Percentiles rank a stretch among this genome's conserved stretches.
phyloP scores from a whole-genome alignment of 208 protist genomes.

The Wallacemonas sp. region DNA sequence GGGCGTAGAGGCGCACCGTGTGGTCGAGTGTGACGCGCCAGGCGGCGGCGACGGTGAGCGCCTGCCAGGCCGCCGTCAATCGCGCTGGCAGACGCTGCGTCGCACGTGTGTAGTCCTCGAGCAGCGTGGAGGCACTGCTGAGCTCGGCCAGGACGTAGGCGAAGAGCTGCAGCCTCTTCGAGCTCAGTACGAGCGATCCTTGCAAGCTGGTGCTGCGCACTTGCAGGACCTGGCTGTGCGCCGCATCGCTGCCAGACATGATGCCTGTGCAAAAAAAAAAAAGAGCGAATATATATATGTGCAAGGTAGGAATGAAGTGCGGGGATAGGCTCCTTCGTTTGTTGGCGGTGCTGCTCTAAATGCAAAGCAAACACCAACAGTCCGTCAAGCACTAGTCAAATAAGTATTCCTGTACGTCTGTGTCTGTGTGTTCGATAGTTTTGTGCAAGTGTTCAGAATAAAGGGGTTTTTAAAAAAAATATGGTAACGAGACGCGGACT shows the following conservation, averaged over 20 bases:
- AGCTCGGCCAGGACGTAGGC: conserved; percentile 70
- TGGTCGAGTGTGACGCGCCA: conserved; percentile 27
- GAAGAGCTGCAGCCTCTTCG: conserved; percentile 56
- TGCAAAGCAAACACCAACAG: too few relatives aligned
- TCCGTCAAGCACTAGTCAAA: too few relatives aligned
- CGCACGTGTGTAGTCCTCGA: conserved; percentile 65
- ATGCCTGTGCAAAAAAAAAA: too few relatives aligned
- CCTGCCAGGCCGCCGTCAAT: conserved; percentile 64
- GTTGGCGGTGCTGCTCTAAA: too few relatives aligned
- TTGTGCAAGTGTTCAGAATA: too few relatives aligned
- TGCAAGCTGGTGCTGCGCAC: neutral
- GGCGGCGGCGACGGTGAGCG: conserved; percentile 51
- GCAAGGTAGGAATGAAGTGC: too few relatives aligned
- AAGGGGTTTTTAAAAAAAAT: too few relatives aligned
- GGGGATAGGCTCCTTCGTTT: too few relatives aligned
- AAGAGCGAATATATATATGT: too few relatives aligned
- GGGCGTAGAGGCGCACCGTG: conserved; percentile 18
- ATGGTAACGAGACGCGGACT: too few relatives aligned
- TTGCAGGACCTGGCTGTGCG: conserved; percentile 3
- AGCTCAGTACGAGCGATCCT: conserved; percentile 26
- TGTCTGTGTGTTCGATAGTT: too few relatives aligned
- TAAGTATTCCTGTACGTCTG: too few relatives aligned
- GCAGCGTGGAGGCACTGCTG: conserved; percentile 61
- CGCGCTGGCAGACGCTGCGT: conserved; percentile 51
- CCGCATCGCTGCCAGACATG: neutral